phyloP scores from a whole-genome alignment of 2,329 filamentous ascomycete species.

The Cercospora zeae-maydis region DNA sequence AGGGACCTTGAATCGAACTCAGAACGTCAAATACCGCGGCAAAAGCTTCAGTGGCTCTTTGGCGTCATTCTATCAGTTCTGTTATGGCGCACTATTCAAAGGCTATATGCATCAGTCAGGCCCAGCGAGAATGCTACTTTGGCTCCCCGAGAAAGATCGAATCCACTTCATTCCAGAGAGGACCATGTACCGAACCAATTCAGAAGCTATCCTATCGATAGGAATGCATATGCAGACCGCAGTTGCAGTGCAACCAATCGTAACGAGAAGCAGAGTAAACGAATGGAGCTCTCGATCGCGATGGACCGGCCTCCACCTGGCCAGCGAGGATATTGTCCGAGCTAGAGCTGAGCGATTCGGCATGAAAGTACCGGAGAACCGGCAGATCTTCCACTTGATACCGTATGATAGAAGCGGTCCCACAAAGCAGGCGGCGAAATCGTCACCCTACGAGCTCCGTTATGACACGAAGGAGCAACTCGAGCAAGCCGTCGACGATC shows the following conservation, averaged over 20 bases:
- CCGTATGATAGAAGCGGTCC: neutral
- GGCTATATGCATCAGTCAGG: constrained; percentile 66
- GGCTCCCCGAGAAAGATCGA: constrained; percentile 63
- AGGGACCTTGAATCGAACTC: constrained; percentile 35
- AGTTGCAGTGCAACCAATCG: constrained; percentile 15
- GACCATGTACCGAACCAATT: constrained; percentile 1
- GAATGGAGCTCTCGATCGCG: constrained; percentile 1
- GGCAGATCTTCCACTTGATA: neutral
- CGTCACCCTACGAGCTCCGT: constrained; percentile 2
- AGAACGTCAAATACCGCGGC: neutral
- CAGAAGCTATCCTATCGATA: constrained; percentile 48
- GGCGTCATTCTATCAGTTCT: constrained; percentile 61
- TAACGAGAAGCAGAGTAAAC: neutral
- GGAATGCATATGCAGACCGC: constrained; percentile 53
- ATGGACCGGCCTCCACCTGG: constrained; percentile 9
- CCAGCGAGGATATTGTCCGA: constrained; percentile 41
- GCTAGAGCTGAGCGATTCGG: constrained; percentile 36
- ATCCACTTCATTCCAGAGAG: constrained; percentile 56
- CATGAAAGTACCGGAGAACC: constrained; percentile 10
- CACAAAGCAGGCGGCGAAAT: neutral
- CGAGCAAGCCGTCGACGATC: neutral
- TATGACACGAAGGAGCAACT: constrained; percentile 3
- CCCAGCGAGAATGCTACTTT: constrained; percentile 72
- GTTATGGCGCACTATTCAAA: constrained; percentile 48
- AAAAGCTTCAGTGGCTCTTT: neutral